Percentiles rank a stretch among this genome's conserved stretches.
phyloP scores from a whole-genome alignment of 495 filamentous ascomycete genomes.

The Thozetella sp. region DNA sequence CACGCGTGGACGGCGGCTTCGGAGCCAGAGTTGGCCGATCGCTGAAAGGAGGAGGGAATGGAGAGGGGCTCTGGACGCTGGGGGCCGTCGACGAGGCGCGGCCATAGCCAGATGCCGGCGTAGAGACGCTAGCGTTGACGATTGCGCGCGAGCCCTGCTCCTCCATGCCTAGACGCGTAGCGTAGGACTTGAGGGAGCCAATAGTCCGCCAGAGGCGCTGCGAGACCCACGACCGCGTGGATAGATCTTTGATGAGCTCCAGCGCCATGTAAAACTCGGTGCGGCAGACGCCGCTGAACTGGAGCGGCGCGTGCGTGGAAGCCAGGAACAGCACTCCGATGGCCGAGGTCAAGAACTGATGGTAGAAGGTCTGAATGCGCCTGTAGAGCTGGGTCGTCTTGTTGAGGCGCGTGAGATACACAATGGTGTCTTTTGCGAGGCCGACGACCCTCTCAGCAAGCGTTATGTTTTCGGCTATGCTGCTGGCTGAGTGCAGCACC shows the following conservation, averaged over 20 bases:
- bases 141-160: slow-evolving; percentile 30
- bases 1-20: slow-evolving; percentile 2
- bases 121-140: slow-evolving; percentile 29
- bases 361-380: slow-evolving; percentile 79
- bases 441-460: slow-evolving; percentile 73
- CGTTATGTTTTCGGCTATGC: slow-evolving; percentile 70
- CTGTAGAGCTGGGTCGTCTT: slow-evolving; percentile 81
- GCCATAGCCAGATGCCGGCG: slow-evolving; percentile 13
- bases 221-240: slow-evolving; percentile 74
- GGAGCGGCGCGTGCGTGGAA: slow-evolving; percentile 76
- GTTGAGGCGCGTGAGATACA: slow-evolving; percentile 73
- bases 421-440: slow-evolving; percentile 79
- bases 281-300: slow-evolving; percentile 74
- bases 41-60: neutral
- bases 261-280: slow-evolving; percentile 87
- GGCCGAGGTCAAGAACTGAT: slow-evolving; percentile 83
- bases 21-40: neutral
- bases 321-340: slow-evolving; percentile 83
- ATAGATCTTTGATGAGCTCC: slow-evolving; percentile 79
- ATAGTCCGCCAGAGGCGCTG: slow-evolving; percentile 84
- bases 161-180: slow-evolving; percentile 75
- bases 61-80: neutral
- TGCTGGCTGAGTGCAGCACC: slow-evolving; percentile 74
- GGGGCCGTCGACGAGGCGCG: slow-evolving; percentile 3
- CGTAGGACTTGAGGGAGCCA: slow-evolving; percentile 76